A percentile compares a stretch with the other conserved stretches of the same genome.
Conservation (phyloP, 2,329 filamentous ascomycete species). For the Teratosphaeria gauchensis region DNA sequence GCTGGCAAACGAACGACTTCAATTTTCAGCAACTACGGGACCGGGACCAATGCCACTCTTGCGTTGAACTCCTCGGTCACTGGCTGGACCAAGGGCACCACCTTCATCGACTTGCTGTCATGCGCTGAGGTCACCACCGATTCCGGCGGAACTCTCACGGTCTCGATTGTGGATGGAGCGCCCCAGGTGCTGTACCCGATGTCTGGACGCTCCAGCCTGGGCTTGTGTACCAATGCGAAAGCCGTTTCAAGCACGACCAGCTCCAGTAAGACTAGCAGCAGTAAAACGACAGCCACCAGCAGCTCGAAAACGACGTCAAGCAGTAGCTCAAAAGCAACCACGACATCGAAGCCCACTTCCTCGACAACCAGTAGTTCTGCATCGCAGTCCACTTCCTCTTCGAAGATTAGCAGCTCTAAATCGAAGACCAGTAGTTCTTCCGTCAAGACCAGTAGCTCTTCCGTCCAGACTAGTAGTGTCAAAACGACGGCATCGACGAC, state of each 20-base stretch:
- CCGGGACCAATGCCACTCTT: slow-evolving; percentile 17
- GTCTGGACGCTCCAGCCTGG: slow-evolving; percentile 1
- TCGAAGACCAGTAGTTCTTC: no score
- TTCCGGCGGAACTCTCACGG: slow-evolving; percentile 19
- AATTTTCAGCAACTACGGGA: slow-evolving; percentile 29
- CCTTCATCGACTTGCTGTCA: slow-evolving; percentile 29
- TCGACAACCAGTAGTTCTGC: not conserved
- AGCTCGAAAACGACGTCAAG: not conserved
- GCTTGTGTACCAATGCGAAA: not conserved
- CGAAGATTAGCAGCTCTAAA: no score
- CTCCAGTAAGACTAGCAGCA: not conserved
- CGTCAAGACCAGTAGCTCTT: no score
- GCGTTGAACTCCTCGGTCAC: slow-evolving; percentile 7
- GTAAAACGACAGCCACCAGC: not conserved
- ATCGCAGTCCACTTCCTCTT: no score
- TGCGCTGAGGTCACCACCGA: slow-evolving; percentile 24
- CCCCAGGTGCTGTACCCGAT: slow-evolving; percentile 29
- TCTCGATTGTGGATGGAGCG: slow-evolving; percentile 27
- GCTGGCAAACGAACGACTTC: not conserved
- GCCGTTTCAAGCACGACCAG: not conserved
- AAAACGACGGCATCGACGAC: not conserved
- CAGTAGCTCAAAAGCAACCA: not conserved
- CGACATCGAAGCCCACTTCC: not conserved
- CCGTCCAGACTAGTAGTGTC: no score
- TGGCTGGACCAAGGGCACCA: slow-evolving; percentile 18